Evolutionary conservation across 2,329 filamentous ascomycete species (phyloP).

Genomic region (Mariannaea sp.): DNA sequence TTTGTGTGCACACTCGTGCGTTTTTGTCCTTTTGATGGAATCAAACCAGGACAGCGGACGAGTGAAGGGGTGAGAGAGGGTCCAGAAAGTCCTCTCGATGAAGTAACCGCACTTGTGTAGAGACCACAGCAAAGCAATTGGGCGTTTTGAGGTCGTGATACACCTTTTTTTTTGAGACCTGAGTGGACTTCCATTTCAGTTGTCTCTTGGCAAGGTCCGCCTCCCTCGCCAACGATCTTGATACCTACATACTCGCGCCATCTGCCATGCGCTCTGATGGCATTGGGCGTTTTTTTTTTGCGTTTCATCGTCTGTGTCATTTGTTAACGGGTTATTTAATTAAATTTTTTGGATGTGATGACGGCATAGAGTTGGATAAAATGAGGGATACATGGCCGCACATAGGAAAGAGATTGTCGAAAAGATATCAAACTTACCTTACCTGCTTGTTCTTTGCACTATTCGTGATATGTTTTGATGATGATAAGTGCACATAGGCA

Average conservation of each 20-base stretch:
- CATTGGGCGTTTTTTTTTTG: constrained; percentile 32
- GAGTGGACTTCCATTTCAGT: constrained; percentile 20
- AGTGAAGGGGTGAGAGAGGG: constrained; percentile 5
- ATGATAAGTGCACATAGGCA: constrained; percentile 1
- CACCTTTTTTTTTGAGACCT: background rate
- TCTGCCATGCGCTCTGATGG: constrained; percentile 25
- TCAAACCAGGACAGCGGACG: background rate
- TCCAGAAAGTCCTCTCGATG: constrained; percentile 4
- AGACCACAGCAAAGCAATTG: too few relatives aligned
- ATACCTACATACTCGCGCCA: constrained; percentile 27
- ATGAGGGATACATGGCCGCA: constrained; percentile 24
- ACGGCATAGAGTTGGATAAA: constrained; percentile 31
- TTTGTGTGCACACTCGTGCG: constrained; percentile 26
- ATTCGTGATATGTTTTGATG: constrained; percentile 8
- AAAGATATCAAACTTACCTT: constrained; percentile 21
- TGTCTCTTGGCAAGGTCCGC: background rate
- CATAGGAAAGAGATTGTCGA: constrained; percentile 26
- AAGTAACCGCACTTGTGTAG: constrained; percentile 21
- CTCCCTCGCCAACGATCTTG: constrained; percentile 22
- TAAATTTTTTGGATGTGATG: constrained; percentile 30
- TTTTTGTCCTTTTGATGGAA: background rate
- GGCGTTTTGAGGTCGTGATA: background rate
- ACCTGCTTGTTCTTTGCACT: background rate
- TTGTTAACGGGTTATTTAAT: constrained; percentile 39
- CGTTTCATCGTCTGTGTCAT: constrained; percentile 34